Evolutionary conservation across 2,329 filamentous ascomycete genomes (phyloP).

Genomic region (Paracamarosporium sp.): DNA sequence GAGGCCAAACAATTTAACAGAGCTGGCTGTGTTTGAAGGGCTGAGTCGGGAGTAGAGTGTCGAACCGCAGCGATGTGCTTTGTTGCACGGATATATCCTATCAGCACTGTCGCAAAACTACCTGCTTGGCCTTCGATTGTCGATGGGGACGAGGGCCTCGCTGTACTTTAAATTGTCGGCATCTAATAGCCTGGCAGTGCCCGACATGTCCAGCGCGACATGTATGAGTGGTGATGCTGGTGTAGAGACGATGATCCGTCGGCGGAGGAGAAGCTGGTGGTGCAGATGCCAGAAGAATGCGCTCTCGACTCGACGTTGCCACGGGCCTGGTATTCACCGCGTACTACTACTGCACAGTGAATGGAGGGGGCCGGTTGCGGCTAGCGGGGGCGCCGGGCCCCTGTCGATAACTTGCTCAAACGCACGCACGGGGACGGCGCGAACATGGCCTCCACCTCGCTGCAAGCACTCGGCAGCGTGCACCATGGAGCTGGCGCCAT

Average conservation of each 20-base stretch:
- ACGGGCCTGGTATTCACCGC: conserved; percentile 3
- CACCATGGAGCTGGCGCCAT: not conserved
- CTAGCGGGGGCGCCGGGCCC: conserved; percentile 1
- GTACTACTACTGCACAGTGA: not conserved
- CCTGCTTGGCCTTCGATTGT: not conserved
- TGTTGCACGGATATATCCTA: too few species aligned
- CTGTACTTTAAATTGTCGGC: too few species aligned
- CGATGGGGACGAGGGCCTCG: too few species aligned
- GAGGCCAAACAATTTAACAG: not conserved
- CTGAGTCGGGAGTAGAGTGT: not conserved
- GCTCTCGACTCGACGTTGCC: conserved; percentile 3
- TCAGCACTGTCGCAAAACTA: not conserved
- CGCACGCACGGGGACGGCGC: conserved; percentile 2
- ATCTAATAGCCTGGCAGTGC: too few species aligned
- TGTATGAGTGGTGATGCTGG: not conserved
- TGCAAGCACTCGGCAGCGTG: not conserved
- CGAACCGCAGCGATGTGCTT: not conserved
- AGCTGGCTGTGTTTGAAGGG: not conserved
- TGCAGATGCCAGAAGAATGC: conserved; percentile 12
- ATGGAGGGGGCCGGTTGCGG: conserved; percentile 1
- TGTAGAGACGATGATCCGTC: not conserved
- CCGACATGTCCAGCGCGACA: not conserved
- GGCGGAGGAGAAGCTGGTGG: not conserved
- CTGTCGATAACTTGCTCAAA: conserved; percentile 27
- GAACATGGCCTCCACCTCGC: not conserved